Evolutionary conservation across 176 grass and related monocot genomes (phyloP).

Genomic region (Paspalum notatum): DNA sequence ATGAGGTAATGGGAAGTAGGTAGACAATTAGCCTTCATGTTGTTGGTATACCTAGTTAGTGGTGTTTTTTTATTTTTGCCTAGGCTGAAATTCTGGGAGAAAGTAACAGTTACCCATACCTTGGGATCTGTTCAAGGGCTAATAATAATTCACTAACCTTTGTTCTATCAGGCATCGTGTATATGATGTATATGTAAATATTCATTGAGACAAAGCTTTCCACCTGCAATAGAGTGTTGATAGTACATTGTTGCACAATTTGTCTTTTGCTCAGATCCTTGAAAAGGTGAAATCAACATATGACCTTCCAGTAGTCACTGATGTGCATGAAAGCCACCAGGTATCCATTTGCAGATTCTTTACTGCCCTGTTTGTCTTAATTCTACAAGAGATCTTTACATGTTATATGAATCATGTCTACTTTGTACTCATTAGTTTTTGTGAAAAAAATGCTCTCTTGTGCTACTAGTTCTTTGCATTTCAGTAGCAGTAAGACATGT

Average conservation of each 20-base stretch:
- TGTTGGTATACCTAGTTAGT: neutral
- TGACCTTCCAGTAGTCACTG: slow-evolving; percentile 88
- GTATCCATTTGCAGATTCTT: slow-evolving; percentile 38
- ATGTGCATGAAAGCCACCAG: slow-evolving; percentile 94
- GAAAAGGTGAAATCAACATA: slow-evolving; percentile 88
- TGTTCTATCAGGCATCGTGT: neutral
- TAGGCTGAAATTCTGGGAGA: neutral
- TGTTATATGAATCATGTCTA: no score
- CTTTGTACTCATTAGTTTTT: neutral
- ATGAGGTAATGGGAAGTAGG: neutral
- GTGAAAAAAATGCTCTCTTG: neutral
- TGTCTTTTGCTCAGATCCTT: slow-evolving; percentile 64
- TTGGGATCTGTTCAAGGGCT: neutral
- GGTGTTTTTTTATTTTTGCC: neutral
- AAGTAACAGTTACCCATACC: neutral
- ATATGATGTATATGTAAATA: slow-evolving; percentile 3
- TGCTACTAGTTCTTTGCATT: slow-evolving; percentile 11
- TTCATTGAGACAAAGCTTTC: neutral
- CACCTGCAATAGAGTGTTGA: neutral
- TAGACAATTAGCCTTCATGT: neutral
- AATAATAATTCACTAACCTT: neutral
- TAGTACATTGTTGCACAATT: neutral
- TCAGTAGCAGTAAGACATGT: neutral
- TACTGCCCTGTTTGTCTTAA: neutral
- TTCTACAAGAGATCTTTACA: neutral